phyloP scores from a whole-genome alignment of 2,329 filamentous ascomycete genomes.

The Claviceps monticola region DNA sequence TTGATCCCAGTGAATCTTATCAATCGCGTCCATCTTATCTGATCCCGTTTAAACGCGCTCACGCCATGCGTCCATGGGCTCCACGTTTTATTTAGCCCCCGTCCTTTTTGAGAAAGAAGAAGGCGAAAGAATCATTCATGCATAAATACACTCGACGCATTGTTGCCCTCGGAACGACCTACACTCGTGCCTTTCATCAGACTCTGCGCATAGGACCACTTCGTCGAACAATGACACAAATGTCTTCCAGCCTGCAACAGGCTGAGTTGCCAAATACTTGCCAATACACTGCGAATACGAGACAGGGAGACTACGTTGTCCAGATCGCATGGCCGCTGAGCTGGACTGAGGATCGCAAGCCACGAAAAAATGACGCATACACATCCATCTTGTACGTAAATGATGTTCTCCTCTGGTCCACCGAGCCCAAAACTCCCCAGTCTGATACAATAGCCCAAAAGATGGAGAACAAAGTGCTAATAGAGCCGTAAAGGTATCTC shows the following conservation, averaged over 20 bases:
- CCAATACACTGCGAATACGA: constrained; percentile 13
- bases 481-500: constrained; percentile 14
- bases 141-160: not conserved
- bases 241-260: constrained; percentile 5
- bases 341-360: constrained; percentile 14
- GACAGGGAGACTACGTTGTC: constrained; percentile 17
- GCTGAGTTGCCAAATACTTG: constrained; percentile 15
- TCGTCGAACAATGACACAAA: not conserved
- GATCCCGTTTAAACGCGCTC: not conserved
- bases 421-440: not conserved
- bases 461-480: not conserved
- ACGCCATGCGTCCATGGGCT: not conserved
- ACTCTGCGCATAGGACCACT: not conserved
- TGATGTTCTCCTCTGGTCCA: not conserved
- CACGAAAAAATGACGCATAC: constrained; percentile 9
- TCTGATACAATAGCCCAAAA: no score
- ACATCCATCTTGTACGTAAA: constrained; percentile 15
- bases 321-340: constrained; percentile 18
- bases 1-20: not conserved
- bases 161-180: not conserved
- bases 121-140: not conserved
- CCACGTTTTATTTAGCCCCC: not conserved
- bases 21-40: constrained; percentile 3
- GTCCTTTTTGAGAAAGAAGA: not conserved
- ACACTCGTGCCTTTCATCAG: not conserved